Conservation (phyloP, 2,329 filamentous ascomycete genomes). For the Akanthomyces dipterigenus region DNA sequence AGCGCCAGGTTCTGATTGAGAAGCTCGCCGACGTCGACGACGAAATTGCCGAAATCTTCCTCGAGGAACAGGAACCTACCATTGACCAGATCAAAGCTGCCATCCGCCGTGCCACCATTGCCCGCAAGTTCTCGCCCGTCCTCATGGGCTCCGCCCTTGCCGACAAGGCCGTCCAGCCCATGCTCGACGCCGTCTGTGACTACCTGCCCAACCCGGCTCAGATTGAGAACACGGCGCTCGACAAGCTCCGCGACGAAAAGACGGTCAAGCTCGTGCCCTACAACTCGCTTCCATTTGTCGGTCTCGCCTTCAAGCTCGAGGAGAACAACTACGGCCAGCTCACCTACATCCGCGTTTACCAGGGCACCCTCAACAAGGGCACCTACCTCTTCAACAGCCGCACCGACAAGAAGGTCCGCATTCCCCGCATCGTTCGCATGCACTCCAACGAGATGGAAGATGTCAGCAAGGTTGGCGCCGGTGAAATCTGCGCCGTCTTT, state of each 20-base stretch:
- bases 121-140: conserved; percentile 85
- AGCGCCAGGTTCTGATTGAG: conserved; percentile 80
- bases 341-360: conserved; percentile 97
- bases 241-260: conserved; percentile 70
- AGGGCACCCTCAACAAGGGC: conserved; percentile 83
- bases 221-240: conserved; percentile 82
- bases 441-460: conserved; percentile 99
- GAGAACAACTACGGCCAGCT: conserved; percentile 98
- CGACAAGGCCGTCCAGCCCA: conserved; percentile 90
- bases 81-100: conserved; percentile 82
- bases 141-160: conserved; percentile 94
- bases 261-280: conserved; percentile 86
- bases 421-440: conserved; percentile 97
- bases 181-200: conserved; percentile 94
- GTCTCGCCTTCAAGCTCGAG: conserved; percentile 96
- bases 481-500: conserved; percentile 97
- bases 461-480: conserved; percentile 82
- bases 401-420: conserved; percentile 91
- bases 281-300: conserved; percentile 88
- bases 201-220: conserved; percentile 89
- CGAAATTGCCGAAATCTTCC: conserved; percentile 90
- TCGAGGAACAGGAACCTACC: conserved; percentile 78
- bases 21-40: conserved; percentile 96
- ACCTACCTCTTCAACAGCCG: conserved; percentile 89
- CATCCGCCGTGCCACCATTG: conserved; percentile 84